Evolutionary conservation across 441 rosid genomes (phyloP), one percentile per base, ranked within the genome.

Genomic region (Omphalea diandra): DNA sequence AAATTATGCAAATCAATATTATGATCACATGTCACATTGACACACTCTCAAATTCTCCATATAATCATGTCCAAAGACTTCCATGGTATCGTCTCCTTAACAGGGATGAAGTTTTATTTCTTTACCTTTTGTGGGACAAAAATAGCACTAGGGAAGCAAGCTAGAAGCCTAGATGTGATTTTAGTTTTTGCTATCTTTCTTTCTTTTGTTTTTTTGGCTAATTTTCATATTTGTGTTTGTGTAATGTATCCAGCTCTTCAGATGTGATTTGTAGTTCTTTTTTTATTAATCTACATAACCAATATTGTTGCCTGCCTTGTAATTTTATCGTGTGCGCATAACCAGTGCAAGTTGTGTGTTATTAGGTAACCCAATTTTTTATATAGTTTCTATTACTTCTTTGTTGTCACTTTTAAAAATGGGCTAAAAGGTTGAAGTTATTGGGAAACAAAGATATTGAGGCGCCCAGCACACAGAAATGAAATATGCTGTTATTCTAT

Each of bases 231-330:
- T 5, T 44, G 3, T 44, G 44, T 11, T 35, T 43, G 35, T 43
- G 12, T 27, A 5, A 47, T 2, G 54, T 18, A 43, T 63, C 11
- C 29, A 44, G 20, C 15, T 26, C 50, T 63, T 63, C 3, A 7
- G 40, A 17, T 4, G 67, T 7, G 44, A 63, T 63, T 63, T 63
- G 3, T 38, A 4, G 8, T 63, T 63, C 22, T 63, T 63, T 41
- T 20, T 22, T n/a, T 35, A 14, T 3, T 14, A 26, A 40, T 11
- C 12, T 24, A 26, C 52, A 41, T 41, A 43, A 38, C 3, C 26
- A 35, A 22, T 36, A 20, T 10, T 22, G 40, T 32, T 60, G 9
- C 29, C 6, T 60, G 20, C 29, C 46, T 27, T 60, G 17, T 9
- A 14, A 36, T 0, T 60, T 11, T 60, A n/a, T 35, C 20, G 7